Percentiles rank a stretch among this genome's conserved stretches.
Evolutionary conservation across 208 protist species (phyloP).

Genomic region (Phytomonas sp.): DNA sequence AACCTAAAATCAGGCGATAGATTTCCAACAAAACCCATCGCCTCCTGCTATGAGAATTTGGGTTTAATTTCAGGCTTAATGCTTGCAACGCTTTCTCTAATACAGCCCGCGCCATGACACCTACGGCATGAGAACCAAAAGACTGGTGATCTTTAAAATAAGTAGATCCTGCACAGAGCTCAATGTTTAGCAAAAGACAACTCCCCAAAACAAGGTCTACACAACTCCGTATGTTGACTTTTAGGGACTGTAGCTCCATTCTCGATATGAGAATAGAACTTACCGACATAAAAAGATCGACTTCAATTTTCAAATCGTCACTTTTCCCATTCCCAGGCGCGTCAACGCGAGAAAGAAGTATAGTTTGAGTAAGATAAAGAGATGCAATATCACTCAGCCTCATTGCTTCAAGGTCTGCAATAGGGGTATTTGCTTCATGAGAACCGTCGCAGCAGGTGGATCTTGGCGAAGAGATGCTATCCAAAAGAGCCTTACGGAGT

Average conservation of each 20-base stretch:
- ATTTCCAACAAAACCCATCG: conserved; percentile 1
- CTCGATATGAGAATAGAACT: background rate
- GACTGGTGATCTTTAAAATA: background rate
- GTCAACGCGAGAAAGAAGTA: background rate
- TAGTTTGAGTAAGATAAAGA: background rate
- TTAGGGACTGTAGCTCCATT: background rate
- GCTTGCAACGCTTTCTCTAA: background rate
- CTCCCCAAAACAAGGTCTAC: background rate
- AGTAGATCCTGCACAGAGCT: background rate
- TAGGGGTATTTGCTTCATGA: background rate
- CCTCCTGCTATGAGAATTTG: background rate
- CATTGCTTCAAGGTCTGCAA: background rate
- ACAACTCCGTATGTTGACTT: background rate
- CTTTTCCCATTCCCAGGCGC: background rate
- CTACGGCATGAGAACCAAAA: background rate
- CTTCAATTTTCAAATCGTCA: background rate
- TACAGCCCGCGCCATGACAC: background rate
- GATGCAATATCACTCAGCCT: background rate
- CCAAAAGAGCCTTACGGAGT: background rate
- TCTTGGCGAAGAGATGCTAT: background rate
- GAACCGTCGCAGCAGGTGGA: background rate
- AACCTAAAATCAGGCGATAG: background rate
- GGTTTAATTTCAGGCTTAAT: background rate
- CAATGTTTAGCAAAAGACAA: background rate
- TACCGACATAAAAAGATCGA: background rate